These are phyloP conservation scores for Esteya vermicola DNA, from an alignment of 2,329 filamentous ascomycete species.

Conservation along the genomic window DNA sequence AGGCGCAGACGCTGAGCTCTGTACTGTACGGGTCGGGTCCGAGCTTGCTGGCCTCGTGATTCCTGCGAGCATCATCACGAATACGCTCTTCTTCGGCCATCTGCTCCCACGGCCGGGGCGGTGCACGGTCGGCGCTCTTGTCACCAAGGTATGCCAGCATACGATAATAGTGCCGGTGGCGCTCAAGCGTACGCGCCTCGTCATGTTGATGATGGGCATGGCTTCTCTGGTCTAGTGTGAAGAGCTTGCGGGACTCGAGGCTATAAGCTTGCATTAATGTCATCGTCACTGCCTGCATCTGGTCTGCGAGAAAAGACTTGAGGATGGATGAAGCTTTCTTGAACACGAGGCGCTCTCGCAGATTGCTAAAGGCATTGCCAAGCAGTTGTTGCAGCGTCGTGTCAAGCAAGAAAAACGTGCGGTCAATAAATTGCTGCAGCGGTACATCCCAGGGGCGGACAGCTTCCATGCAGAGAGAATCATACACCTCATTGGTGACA, in stretches of 20 bases:
- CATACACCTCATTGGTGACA: slow-evolving; percentile 45
- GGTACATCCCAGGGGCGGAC: slow-evolving; percentile 44
- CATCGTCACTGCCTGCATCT: slow-evolving; percentile 19
- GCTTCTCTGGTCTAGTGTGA: slow-evolving; percentile 39
- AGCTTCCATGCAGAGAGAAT: slow-evolving; percentile 40
- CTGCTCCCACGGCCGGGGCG: slow-evolving; percentile 24
- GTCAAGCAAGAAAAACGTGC: slow-evolving; percentile 33
- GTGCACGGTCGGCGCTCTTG: slow-evolving; percentile 13
- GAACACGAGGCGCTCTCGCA: slow-evolving; percentile 36
- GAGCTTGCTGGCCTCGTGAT: slow-evolving; percentile 30
- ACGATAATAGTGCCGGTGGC: slow-evolving; percentile 34
- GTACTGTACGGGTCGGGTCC: slow-evolving; percentile 40
- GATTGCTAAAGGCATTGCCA: slow-evolving; percentile 27
- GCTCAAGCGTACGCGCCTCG: slow-evolving; percentile 28
- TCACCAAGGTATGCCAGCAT: slow-evolving; percentile 25
- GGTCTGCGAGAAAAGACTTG: slow-evolving; percentile 26
- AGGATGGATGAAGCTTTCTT: slow-evolving; percentile 29
- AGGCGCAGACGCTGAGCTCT: slow-evolving; percentile 48
- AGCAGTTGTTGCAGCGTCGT: slow-evolving; percentile 31
- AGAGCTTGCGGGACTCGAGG: slow-evolving; percentile 39
- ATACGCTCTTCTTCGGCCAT: slow-evolving; percentile 33
- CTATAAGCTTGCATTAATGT: slow-evolving; percentile 30
- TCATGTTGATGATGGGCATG: slow-evolving; percentile 29
- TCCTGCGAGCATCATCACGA: slow-evolving; percentile 27
- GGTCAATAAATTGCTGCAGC: slow-evolving; percentile 30